phyloP scores from a whole-genome alignment of 2,329 filamentous ascomycete genomes.

The Xylaria sp. region DNA sequence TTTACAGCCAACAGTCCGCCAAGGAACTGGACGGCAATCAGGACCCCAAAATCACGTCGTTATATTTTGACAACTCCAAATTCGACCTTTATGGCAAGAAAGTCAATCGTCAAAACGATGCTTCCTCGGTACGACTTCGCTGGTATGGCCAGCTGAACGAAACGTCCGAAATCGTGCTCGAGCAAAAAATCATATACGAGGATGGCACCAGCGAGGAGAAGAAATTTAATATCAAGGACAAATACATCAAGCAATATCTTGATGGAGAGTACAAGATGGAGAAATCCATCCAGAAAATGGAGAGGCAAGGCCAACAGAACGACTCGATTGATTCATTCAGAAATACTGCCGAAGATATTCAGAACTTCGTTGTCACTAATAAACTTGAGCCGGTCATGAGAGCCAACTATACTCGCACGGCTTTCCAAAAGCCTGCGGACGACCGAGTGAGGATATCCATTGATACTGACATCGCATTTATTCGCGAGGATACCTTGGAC shows the following conservation, averaged over 20 bases:
- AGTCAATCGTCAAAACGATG: slow-evolving; percentile 77
- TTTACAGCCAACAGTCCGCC: slow-evolving; percentile 89
- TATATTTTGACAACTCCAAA: slow-evolving; percentile 91
- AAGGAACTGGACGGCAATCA: slow-evolving; percentile 83
- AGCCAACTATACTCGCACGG: slow-evolving; percentile 92
- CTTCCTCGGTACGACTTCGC: slow-evolving; percentile 83
- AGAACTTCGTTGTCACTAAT: slow-evolving; percentile 80
- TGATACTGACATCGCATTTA: slow-evolving; percentile 90
- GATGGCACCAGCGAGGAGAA: slow-evolving; percentile 82
- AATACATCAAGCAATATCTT: slow-evolving; percentile 89
- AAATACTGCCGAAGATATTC: slow-evolving; percentile 78
- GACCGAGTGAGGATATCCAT: slow-evolving; percentile 91
- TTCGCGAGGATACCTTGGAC: slow-evolving; percentile 82
- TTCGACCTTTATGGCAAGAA: slow-evolving; percentile 91
- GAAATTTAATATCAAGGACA: slow-evolving; percentile 88
- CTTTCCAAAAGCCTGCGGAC: slow-evolving; percentile 95
- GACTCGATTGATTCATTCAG: slow-evolving; percentile 76
- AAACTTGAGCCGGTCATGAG: slow-evolving; percentile 85
- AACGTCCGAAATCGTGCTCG: slow-evolving; percentile 82
- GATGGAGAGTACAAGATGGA: slow-evolving; percentile 91
- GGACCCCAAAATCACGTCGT: slow-evolving; percentile 91
- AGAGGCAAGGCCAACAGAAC: slow-evolving; percentile 74
- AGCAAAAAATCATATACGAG: slow-evolving; percentile 86
- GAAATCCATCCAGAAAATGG: slow-evolving; percentile 88
- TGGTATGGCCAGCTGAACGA: slow-evolving; percentile 90